Evolutionary conservation across 257 asterid species (phyloP).

Genomic region (Solanum sejunctum): DNA sequence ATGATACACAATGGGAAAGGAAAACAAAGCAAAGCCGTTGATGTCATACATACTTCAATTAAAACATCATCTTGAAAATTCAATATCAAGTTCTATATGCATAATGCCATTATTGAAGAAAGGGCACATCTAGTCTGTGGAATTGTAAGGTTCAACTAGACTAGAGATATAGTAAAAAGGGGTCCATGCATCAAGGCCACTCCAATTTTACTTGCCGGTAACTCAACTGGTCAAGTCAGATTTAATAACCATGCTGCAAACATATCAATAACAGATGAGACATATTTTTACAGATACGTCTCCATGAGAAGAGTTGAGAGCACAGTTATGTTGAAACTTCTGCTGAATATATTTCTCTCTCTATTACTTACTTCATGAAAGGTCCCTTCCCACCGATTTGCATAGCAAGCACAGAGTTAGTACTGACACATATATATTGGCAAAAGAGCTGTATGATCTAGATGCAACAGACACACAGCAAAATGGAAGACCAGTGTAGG

Average conservation of each 20-base stretch:
- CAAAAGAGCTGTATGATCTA: neutral
- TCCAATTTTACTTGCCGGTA: neutral
- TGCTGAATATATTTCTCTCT: neutral
- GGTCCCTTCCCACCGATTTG: neutral
- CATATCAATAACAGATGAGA: neutral
- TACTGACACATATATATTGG: neutral
- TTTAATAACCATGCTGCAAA: neutral
- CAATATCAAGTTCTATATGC: neutral
- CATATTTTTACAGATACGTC: neutral
- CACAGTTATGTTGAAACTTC: neutral
- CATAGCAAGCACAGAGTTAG: neutral
- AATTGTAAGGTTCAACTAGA: neutral
- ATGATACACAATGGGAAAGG: neutral
- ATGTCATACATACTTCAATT: neutral
- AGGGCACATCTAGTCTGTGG: neutral
- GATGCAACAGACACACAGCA: neutral
- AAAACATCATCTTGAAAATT: neutral
- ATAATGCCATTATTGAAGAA: neutral
- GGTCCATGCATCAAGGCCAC: neutral
- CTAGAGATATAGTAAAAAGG: neutral
- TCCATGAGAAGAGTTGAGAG: neutral
- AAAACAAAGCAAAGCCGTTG: neutral
- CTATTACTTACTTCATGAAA: neutral
- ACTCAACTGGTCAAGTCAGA: neutral
- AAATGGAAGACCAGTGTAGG: neutral